Evolutionary conservation across 371 early-diverging fungal species (phyloP).

Genomic region (Mortierella sp.): DNA sequence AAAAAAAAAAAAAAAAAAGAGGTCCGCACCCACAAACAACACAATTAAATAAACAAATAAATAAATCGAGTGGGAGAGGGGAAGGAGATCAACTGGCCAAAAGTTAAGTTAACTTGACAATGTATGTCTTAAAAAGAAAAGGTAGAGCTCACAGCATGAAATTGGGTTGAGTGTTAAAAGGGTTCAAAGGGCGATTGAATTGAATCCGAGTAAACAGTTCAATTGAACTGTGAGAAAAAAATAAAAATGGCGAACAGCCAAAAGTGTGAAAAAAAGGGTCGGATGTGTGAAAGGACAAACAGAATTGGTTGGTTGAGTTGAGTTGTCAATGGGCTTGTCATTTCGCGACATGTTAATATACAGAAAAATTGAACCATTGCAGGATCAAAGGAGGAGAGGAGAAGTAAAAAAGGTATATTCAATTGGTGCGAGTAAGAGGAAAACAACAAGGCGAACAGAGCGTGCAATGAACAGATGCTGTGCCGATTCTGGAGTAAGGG

Average conservation of each 20-base stretch:
- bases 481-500: not conserved
- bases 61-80: not conserved
- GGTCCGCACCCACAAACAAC: not conserved
- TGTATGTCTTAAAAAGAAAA: not conserved
- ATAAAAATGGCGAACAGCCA: not conserved
- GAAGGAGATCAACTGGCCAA: not conserved
- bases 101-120: conserved; percentile 1
- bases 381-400: not conserved
- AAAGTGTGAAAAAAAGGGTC: not conserved
- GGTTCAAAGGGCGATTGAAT: conserved; percentile 11
- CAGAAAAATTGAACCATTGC: no score
- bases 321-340: not conserved
- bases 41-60: not conserved
- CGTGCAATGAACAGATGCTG: not conserved
- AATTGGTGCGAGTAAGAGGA: not conserved
- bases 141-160: not conserved
- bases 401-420: not conserved
- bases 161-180: conserved; percentile 8
- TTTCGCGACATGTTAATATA: not conserved
- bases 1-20: not conserved
- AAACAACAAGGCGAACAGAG: not conserved
- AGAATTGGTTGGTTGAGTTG: not conserved
- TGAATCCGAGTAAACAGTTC: not conserved
- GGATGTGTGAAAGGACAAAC: not conserved
- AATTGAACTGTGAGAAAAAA: not conserved